phyloP scores from a whole-genome alignment of 1,284 basidiomycete species.

The Hemileia vastatrix region DNA sequence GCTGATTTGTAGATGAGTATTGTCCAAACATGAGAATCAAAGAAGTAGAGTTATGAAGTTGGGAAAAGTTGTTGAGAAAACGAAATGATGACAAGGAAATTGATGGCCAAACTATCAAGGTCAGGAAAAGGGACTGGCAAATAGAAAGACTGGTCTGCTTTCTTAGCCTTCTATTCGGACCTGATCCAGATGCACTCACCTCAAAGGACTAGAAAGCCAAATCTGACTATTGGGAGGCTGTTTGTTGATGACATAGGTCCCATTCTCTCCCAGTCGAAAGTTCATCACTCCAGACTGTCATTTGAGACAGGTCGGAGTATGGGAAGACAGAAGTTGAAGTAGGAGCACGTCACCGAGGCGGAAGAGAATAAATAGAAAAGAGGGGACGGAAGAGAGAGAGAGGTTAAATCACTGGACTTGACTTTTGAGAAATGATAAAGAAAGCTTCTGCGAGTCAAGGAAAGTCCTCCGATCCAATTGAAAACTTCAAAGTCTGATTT shows the following conservation, averaged over 20 bases:
- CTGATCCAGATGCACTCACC: too few species aligned
- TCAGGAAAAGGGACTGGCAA: not conserved
- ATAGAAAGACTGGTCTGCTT: too few species aligned
- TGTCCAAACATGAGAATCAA: too few species aligned
- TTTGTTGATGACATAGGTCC: conserved; percentile 99
- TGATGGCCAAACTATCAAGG: not conserved
- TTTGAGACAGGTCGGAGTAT: not conserved
- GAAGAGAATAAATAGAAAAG: conserved; percentile 11
- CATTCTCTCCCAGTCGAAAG: conserved; percentile 62
- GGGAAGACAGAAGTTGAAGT: not conserved
- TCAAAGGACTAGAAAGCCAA: conserved; percentile 82
- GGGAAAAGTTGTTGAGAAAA: not conserved
- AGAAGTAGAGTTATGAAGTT: too few species aligned
- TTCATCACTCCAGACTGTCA: conserved; percentile 78
- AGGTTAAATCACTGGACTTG: not conserved
- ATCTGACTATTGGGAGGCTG: conserved; percentile 99
- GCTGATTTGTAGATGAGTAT: too few species aligned
- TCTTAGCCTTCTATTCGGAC: too few species aligned
- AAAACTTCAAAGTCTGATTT: too few species aligned
- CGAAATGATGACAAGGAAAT: not conserved
- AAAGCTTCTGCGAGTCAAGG: too few species aligned
- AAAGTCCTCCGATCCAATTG: too few species aligned
- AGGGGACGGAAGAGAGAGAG: not conserved
- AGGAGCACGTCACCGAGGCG: not conserved
- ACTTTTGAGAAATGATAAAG: too few species aligned